Evolutionary conservation across 495 filamentous ascomycete species (phyloP), one percentile per base, ranked within the genome.

Genomic region (Penicillium paradoxum): DNA sequence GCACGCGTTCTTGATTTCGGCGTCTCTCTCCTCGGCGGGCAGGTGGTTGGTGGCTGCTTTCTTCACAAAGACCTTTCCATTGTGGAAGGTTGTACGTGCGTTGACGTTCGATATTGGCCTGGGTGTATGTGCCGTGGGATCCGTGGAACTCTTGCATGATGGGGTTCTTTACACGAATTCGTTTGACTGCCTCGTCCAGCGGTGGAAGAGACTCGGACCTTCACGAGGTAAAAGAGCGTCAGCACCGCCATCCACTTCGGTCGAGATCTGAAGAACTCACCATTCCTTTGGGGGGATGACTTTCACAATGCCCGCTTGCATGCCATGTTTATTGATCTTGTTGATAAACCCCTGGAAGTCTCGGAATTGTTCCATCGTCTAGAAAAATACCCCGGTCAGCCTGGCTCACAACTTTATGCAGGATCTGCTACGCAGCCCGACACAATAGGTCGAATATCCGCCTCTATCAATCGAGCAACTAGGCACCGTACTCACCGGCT

Each of bases 111-210:
- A 97, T 89, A 62, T 98, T 98, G 61, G 90, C 87, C 59, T 97
- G 95, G 22, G 91, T 91, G 64, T 96, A 98, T 29, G 86, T 92
- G 24, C 95, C 93, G 60, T 91, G 87, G 45, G 84, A 88, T 9
- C 92, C 95, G 76, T 90, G 89, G 65, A 97, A 97, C 59, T 98
- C 93, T 64, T 98, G 93, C 63, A 88, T 93, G 67, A 98, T 97
- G 9, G 93, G 93, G 56, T 97, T 95, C 75, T 90, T 93, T 59
- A 97, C 90, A 53, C 84, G 86, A 64, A 98, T 88, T 46, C 85
- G 85, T 70, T 96, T 97, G 53, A 98, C 82, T 49, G 85, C 78
- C 59, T 97, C 87, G 58, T 93, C 83, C 54, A 97, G 83, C 29
- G 79, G 67, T 17, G 89, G 86, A 21, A 92, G 83, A 21, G 82